Conservation (phyloP, 1,139 yeast genomes). For the Wickerhamiella pararugosa region DNA sequence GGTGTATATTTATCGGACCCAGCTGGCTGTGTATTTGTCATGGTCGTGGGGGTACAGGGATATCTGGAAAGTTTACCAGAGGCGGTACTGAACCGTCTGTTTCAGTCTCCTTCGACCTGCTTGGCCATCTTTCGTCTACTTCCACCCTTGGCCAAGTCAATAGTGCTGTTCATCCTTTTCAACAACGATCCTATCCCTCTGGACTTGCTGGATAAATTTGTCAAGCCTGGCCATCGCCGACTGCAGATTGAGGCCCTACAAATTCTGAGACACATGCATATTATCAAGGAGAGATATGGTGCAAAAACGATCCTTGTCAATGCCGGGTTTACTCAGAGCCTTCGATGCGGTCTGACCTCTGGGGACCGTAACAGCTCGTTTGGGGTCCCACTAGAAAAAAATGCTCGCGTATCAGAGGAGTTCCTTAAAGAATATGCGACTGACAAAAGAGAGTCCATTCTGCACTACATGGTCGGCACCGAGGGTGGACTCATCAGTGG, state of each 20-base stretch:
- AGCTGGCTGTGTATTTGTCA: too few relatives aligned
- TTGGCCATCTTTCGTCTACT: slow-evolving; percentile 75
- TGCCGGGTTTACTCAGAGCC: slow-evolving; percentile 56
- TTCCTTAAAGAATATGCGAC: slow-evolving; percentile 72
- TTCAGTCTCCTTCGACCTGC: slow-evolving; percentile 82
- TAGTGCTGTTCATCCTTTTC: slow-evolving; percentile 76
- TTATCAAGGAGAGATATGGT: slow-evolving; percentile 49
- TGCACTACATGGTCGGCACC: slow-evolving; percentile 92
- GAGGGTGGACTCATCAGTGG: too few relatives aligned
- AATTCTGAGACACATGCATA: slow-evolving; percentile 59
- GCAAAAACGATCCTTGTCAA: slow-evolving; percentile 48
- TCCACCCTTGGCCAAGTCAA: slow-evolving; percentile 80
- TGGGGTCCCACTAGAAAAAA: slow-evolving; percentile 39
- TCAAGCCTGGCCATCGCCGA: slow-evolving; percentile 34
- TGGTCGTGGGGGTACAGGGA: slow-evolving; percentile 41
- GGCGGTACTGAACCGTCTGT: slow-evolving; percentile 62
- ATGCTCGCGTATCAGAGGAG: slow-evolving; percentile 40
- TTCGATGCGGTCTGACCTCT: slow-evolving; percentile 76
- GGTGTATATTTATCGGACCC: too few relatives aligned
- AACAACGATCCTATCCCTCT: slow-evolving; percentile 58
- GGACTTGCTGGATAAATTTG: slow-evolving; percentile 61
- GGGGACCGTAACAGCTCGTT: slow-evolving; percentile 37
- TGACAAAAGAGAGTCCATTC: slow-evolving; percentile 82
- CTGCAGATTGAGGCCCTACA: slow-evolving; percentile 66
- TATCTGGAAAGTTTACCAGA: slow-evolving; percentile 83